These are phyloP conservation scores for Hypoxylon sp. DNA, from an alignment of 2,329 filamentous ascomycete genomes.

Conservation along the genomic window DNA sequence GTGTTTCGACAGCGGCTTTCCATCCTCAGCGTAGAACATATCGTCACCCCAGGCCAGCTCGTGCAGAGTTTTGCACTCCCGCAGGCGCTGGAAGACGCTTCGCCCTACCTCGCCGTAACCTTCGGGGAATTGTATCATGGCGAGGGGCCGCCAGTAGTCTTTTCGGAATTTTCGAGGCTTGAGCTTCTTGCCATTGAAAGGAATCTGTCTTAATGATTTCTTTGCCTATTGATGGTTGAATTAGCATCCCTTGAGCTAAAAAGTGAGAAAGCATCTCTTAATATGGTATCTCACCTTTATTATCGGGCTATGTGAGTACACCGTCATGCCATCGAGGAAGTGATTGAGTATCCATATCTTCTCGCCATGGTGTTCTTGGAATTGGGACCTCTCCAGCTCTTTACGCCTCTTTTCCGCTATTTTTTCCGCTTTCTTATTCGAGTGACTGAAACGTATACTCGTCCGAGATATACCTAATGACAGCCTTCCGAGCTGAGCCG, in stretches of 20 bases:
- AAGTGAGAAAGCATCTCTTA: background rate
- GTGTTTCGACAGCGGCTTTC: constrained; percentile 53
- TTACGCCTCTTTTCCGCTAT: constrained; percentile 26
- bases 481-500: constrained; percentile 60
- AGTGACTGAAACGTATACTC: constrained; percentile 60
- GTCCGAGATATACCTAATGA: constrained; percentile 59
- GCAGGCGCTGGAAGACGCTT: constrained; percentile 73
- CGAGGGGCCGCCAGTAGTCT: constrained; percentile 76
- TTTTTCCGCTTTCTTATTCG: constrained; percentile 34
- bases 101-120: constrained; percentile 69
- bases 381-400: constrained; percentile 45
- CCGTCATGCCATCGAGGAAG: constrained; percentile 64
- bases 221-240: constrained; percentile 41
- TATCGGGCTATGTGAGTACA: constrained; percentile 66
- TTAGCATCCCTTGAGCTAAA: constrained; percentile 12
- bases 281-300: constrained; percentile 60
- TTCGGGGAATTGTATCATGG: constrained; percentile 70
- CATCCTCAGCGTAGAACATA: constrained; percentile 59
- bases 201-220: constrained; percentile 53
- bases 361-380: constrained; percentile 65
- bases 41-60: constrained; percentile 72
- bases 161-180: constrained; percentile 74
- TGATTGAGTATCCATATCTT: constrained; percentile 71
- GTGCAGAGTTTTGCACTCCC: constrained; percentile 75
- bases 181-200: constrained; percentile 78